Evolutionary conservation across 495 filamentous ascomycete species (phyloP), one percentile per base, ranked within the genome.

Genomic region (Pyrenopolyporus hunteri): DNA sequence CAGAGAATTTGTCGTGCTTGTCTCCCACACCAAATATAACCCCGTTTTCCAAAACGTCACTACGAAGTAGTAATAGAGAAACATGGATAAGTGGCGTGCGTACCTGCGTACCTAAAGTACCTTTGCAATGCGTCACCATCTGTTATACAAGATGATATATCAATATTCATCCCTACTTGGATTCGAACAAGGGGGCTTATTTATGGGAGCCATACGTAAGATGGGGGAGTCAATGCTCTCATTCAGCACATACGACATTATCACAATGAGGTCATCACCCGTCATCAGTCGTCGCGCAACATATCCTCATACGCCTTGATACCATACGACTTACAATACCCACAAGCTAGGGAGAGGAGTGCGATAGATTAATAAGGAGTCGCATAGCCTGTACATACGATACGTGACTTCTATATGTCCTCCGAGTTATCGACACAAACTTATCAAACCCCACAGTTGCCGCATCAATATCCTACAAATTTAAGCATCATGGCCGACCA

Each of bases 221-320:
- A 13, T 39, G 6, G 26, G n/a, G 5, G 17, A 44, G 19, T 3
- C 11, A 6, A n/a, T 26, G 20, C 23, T 5, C 9, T n/a, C 9
- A 44, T 44, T 28, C 11, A 14, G 20, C 20, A 11, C 20, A 26
- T 26, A 5, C 22, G n/a, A 45, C 10, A 8, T 37, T 42, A 53
- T 53, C 49, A 42, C 14, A 23, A 53, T 53, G 49, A 53, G 35
- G 25, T 53, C 49, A 53, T 28, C 16, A 20, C 31, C 22, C 19
- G 36, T 42, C 49, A 31, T 4, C n/a, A 26, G 13, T 44, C 22
- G 6, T 4, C 23, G 7, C 20, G 11, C 3, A 9, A 3, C 1
- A 49, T 23, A 48, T 17, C 26, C 14, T 32, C 26, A 36, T 20
- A 39, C 35, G 7, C 7, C 35, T n/a, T n/a, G n/a, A n/a, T n/a